Base-by-base conservation (phyloP, 257 asterid genomes). In the Solanum acaule region DNA sequence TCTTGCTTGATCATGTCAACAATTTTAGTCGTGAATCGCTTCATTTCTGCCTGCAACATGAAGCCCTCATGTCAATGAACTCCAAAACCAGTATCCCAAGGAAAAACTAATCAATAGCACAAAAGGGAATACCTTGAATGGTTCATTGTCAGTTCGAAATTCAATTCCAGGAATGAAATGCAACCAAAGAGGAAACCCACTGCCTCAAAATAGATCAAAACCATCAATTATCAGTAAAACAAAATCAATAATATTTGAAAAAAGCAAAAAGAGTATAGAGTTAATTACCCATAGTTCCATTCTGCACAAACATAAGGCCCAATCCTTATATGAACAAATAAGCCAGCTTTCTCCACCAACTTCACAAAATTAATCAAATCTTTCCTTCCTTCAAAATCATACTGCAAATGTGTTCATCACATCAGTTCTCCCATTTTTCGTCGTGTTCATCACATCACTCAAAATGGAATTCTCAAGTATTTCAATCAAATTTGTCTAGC, bases 121-220 rank as follows among this genome's bases (percentile, higher is more conserved):
- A 22, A 86, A 86, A 52, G 29, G 9, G 85, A 87, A 16, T 37
- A 75, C 98, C 98, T 96, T 96, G 91, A 93, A 95, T 3, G 97
- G 98, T 88, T 94, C 93, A 86, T 96, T 96, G 89, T 95, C 95
- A 0, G 98, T 93, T 86, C 99, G 94, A 87, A 96, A 89, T 92
- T 88, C 90, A 76, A 96, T 91, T 85, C 98, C 98, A 13, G 98
- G 96, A 86, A 95, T 89, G 89, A 94, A 94, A 92, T 96, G 98
- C 94, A 96, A 91, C 99, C 99, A 96, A 34, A 96, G 88, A 46
- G 99, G 98, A 93, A 96, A 95, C 27, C 99, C 99, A 6, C 99
- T 96, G 98, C 82, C 86, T 90, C 83, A 88, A 88, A 85, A 83
- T 42, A 86, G 52, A 10, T 81, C 63, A 13, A 3, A 68, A 27